Base-by-base conservation (phyloP, 352 stramenopile genomes). In the Phytophthora multivora region DNA sequence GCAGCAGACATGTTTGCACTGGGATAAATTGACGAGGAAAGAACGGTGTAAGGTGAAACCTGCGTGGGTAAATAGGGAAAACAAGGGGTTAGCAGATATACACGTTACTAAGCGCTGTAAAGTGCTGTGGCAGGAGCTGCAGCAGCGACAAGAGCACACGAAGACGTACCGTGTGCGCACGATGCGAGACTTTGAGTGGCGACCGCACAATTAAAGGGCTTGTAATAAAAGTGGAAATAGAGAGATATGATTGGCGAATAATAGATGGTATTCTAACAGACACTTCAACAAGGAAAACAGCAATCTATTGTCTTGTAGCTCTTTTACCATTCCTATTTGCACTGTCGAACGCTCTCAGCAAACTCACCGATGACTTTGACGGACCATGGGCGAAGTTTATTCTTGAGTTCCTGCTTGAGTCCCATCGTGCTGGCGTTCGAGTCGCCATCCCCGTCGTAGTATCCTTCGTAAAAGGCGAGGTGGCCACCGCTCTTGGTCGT, bases 401-500 rank as follows among this genome's bases (percentile, higher is more conserved):
- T 39, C 11, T 66, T 66, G 23, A 15, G 8, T 25, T 62, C 43
- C 13, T 10, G 39, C 7, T 66, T 66, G 23, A 15, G 8, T 19
- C 57, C 43, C 18, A 45, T 21, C 8, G 64, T 19, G 1, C n/a
- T 39, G 12, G 18, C 10, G 57, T 19, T 54, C 2, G 40, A 25
- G 21, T 47, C 28, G 8, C 51, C 56, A 16, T 59, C 39, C 4
- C 21, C 21, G 21, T 57, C 53, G 38, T 67, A 49, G 13, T 43
- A 28, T 45, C 68, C 62, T 52, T 80, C 63, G 38, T 80, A 85
- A 35, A 81, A 87, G 12, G 57, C 76, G 12, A 87, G 56, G 41
- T 87, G 75, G 1, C 75, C 78, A n/a, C 78, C 78, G 6, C 26
- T 50, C 36, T 83, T 71, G 25, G 78, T 87, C 7, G 66, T 68